phyloP scores from a whole-genome alignment of 2,329 filamentous ascomycete genomes.

The Stagonosporopsis vannaccii region DNA sequence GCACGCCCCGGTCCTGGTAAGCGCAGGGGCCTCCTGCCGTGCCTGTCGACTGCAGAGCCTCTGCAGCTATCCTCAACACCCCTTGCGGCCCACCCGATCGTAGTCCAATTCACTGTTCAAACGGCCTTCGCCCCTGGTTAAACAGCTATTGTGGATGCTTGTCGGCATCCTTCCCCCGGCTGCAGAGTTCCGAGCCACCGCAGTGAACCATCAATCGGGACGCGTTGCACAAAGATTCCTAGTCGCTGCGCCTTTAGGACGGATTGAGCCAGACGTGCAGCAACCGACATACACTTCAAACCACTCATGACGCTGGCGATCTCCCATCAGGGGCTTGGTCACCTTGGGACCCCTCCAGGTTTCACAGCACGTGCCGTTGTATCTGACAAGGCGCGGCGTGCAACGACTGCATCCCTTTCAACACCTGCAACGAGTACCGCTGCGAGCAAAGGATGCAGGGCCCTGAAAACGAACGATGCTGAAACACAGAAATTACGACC shows the following conservation, averaged over 20 bases:
- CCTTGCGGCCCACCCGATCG: constrained; percentile 9
- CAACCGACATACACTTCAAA: constrained; percentile 31
- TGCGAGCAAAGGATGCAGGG: constrained; percentile 18
- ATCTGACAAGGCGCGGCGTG: constrained; percentile 15
- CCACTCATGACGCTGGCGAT: constrained; percentile 28
- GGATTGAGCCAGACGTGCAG: constrained; percentile 43
- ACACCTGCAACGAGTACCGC: constrained; percentile 5
- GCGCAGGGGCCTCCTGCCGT: constrained; percentile 17
- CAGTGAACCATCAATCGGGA: constrained; percentile 35
- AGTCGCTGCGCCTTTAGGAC: constrained; percentile 31
- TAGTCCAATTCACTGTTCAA: constrained; percentile 8
- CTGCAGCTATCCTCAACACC: constrained; percentile 18
- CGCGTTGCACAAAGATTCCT: constrained; percentile 35
- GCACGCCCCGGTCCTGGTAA: constrained; percentile 26
- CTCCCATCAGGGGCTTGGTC: constrained; percentile 16
- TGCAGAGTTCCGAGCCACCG: constrained; percentile 27
- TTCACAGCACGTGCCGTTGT: constrained; percentile 36
- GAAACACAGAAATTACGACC: constrained; percentile 31
- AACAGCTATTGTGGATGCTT: constrained; percentile 22
- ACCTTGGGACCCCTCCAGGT: constrained; percentile 27
- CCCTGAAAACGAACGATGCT: constrained; percentile 23
- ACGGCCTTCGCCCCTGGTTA: constrained; percentile 19
- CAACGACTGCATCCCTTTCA: constrained; percentile 11
- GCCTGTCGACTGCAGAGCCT: constrained; percentile 16
- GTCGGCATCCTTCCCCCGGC: constrained; percentile 29